These are phyloP conservation scores for Leptosphaerulina australis DNA, from an alignment of 2,329 filamentous ascomycete genomes.

Conservation along the genomic window DNA sequence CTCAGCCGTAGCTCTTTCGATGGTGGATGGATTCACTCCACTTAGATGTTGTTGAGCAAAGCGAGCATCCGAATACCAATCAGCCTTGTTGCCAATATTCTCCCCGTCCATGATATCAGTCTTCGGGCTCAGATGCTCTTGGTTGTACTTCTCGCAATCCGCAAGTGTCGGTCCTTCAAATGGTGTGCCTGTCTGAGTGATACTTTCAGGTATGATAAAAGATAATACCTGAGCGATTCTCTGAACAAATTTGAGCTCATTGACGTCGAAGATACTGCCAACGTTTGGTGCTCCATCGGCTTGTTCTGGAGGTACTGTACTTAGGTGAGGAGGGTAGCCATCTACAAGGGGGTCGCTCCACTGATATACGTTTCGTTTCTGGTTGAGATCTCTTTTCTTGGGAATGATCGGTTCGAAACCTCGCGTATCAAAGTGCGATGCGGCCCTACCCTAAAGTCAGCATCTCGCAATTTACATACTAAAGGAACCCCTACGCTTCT, in stretches of 20 bases:
- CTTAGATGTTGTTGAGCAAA: slow-evolving; percentile 17
- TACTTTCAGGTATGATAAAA: slow-evolving; percentile 10
- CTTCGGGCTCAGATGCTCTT: slow-evolving; percentile 6
- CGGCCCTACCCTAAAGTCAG: neutral
- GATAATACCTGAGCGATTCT: neutral
- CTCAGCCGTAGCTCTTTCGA: neutral
- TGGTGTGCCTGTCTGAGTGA: slow-evolving; percentile 3
- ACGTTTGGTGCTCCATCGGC: neutral
- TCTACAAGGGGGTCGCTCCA: slow-evolving; percentile 8
- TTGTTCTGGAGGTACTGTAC: slow-evolving; percentile 2
- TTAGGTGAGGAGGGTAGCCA: slow-evolving; percentile 9
- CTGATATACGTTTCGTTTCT: slow-evolving; percentile 5
- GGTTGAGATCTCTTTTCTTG: slow-evolving; percentile 3
- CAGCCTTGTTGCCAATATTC: slow-evolving; percentile 11
- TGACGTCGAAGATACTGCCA: slow-evolving; percentile 5
- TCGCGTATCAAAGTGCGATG: slow-evolving; percentile 8
- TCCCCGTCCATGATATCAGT: slow-evolving; percentile 19
- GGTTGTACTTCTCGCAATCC: slow-evolving; percentile 16
- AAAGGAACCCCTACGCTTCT: slow-evolving; percentile 1
- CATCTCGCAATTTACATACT: neutral
- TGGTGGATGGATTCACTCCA: slow-evolving; percentile 16
- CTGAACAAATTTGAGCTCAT: neutral
- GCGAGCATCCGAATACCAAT: slow-evolving; percentile 18
- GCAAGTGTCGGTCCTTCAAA: slow-evolving; percentile 14
- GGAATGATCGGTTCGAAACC: slow-evolving; percentile 18